phyloP scores from a whole-genome alignment of 2,329 filamentous ascomycete genomes.

The Elsinoe perseae region DNA sequence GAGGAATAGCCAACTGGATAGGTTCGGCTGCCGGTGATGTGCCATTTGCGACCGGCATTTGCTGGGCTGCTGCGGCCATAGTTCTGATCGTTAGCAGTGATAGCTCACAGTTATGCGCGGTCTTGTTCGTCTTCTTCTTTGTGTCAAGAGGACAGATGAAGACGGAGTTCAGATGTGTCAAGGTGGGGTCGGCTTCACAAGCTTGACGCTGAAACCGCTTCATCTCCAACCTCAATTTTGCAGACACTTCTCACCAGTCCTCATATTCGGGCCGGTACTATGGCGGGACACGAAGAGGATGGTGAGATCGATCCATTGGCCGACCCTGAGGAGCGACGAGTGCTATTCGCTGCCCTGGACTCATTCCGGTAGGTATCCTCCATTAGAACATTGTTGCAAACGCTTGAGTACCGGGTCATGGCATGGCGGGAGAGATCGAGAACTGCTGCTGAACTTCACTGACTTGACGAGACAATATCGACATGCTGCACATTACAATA shows the following conservation, averaged over 20 bases:
- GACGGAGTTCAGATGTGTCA: neutral
- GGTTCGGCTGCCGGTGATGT: constrained; percentile 32
- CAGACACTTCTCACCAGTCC: no score
- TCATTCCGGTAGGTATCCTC: constrained; percentile 68
- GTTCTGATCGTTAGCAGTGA: no score
- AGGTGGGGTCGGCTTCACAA: neutral
- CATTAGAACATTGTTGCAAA: neutral
- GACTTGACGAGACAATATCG: constrained; percentile 51
- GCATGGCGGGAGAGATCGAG: no score
- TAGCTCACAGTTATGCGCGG: no score
- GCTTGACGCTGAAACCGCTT: no score
- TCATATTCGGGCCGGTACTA: neutral
- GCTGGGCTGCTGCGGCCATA: neutral
- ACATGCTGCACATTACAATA: constrained; percentile 76
- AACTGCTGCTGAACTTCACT: neutral
- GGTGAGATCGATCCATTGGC: constrained; percentile 58
- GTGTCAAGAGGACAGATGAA: neutral
- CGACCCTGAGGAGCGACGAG: constrained; percentile 72
- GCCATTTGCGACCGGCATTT: constrained; percentile 23
- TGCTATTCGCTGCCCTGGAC: constrained; percentile 75
- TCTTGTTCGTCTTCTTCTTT: no score
- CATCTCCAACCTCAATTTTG: no score
- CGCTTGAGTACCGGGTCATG: no score
- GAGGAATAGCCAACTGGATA: constrained; percentile 49
- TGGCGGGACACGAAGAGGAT: constrained; percentile 38